Conservation (phyloP, 106 monocot species). For the Triglochin maritima region DNA sequence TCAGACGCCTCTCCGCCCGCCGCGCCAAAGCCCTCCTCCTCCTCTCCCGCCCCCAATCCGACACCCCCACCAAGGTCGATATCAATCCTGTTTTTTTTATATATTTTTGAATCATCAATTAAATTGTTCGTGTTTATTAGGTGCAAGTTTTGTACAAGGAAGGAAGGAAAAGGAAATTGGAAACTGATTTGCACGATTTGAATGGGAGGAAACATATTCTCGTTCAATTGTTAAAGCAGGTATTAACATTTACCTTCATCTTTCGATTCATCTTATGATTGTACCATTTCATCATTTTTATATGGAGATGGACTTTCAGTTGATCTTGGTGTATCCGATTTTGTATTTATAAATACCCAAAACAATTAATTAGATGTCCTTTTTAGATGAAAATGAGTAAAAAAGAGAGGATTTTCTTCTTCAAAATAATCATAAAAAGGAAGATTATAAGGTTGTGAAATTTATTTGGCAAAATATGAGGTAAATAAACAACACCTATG, state of each 20-base stretch:
- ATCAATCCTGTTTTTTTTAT: no score
- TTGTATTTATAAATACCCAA: no score
- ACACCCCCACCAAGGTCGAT: neutral
- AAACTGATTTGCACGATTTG: conserved; percentile 43
- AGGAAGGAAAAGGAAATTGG: conserved; percentile 44
- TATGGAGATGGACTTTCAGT: neutral
- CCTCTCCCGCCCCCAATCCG: neutral
- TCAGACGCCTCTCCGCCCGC: neutral
- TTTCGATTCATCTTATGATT: neutral
- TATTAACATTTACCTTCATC: conserved; percentile 9
- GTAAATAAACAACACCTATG: no score
- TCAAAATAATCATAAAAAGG: no score
- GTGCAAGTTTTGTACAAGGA: conserved; percentile 13
- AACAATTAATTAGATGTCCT: no score
- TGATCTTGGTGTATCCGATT: no score
- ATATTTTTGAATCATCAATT: no score
- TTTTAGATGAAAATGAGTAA: no score
- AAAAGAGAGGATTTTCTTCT: no score
- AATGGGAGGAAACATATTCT: conserved; percentile 71
- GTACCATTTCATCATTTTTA: neutral
- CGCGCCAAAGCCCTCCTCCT: neutral
- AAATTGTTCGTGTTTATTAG: neutral
- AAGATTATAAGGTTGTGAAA: no score
- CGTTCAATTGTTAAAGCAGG: conserved; percentile 84
- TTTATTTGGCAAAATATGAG: no score